Percentiles rank a stretch among this genome's conserved stretches.
Conservation (phyloP, 805 yeast genomes). For the Citeromyces nyonsensis region DNA sequence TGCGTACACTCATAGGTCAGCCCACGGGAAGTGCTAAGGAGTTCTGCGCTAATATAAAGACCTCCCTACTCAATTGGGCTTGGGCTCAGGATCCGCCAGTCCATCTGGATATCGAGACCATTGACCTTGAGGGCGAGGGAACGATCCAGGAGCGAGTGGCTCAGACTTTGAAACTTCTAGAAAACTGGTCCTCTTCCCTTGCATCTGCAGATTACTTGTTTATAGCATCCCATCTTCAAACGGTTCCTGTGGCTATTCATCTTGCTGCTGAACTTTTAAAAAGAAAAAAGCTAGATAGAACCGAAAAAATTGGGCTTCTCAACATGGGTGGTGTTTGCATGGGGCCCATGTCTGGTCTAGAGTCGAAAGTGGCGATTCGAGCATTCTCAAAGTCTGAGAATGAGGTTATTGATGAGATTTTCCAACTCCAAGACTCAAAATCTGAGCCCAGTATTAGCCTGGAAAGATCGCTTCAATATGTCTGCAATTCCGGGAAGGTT, state of each 20-base stretch:
- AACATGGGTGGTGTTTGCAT: constrained; percentile 88
- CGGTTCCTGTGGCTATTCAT: constrained; percentile 79
- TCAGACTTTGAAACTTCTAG: constrained; percentile 51
- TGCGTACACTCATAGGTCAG: constrained; percentile 75
- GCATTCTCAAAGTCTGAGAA: constrained; percentile 80
- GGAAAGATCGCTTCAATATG: constrained; percentile 48
- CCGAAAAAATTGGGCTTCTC: constrained; percentile 50
- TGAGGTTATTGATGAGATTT: constrained; percentile 72
- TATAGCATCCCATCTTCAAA: constrained; percentile 86
- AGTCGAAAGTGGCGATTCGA: constrained; percentile 64
- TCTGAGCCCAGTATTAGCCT: constrained; percentile 53
- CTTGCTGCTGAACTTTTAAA: constrained; percentile 17
- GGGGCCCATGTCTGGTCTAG: constrained; percentile 85
- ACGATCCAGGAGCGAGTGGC: constrained; percentile 71
- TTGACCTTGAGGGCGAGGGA: constrained; percentile 89
- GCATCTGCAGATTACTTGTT: constrained; percentile 58
- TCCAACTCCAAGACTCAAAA: constrained; percentile 69
- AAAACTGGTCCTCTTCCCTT: constrained; percentile 48
- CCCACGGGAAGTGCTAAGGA: constrained; percentile 83
- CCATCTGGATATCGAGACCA: constrained; percentile 49
- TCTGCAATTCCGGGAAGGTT: constrained; percentile 42
- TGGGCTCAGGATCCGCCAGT: constrained; percentile 12
- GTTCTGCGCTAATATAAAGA: constrained; percentile 72
- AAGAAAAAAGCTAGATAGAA: neutral
- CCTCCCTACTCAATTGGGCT: constrained; percentile 55